phyloP scores from a whole-genome alignment of 2,329 filamentous ascomycete genomes.

The Phaeomoniella chlamydospora region DNA sequence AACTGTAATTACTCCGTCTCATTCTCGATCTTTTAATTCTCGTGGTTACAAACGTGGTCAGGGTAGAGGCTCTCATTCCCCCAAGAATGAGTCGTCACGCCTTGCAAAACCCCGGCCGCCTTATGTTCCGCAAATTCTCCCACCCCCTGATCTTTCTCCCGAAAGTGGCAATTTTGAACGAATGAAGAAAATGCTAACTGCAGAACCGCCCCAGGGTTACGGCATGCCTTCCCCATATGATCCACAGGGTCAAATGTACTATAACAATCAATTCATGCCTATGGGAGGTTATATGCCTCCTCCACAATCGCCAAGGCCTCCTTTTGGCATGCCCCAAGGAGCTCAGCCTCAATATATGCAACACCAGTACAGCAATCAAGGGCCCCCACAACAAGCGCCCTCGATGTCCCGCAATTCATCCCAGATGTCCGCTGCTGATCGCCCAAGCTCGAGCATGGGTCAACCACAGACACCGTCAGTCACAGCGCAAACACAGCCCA shows the following conservation, averaged over 20 bases:
- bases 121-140: conserved; percentile 8
- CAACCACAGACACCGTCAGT: conserved; percentile 37
- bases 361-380: conserved; percentile 33
- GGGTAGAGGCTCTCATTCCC: conserved; percentile 2
- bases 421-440: conserved; percentile 58
- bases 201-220: conserved; percentile 25
- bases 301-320: conserved; percentile 1
- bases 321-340: not conserved
- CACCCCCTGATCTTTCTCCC: conserved; percentile 45
- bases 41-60: conserved; percentile 4
- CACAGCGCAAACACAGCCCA: conserved; percentile 35
- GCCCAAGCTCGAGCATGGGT: conserved; percentile 44
- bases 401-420: conserved; percentile 74
- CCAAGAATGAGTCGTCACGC: conserved; percentile 5
- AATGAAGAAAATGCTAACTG: conserved; percentile 1
- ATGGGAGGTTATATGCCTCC: conserved; percentile 2
- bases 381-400: conserved; percentile 42
- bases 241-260: conserved; percentile 25
- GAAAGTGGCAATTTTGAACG: conserved; percentile 57
- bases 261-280: conserved; percentile 23
- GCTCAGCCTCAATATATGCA: conserved; percentile 33
- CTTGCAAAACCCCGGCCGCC: conserved; percentile 11
- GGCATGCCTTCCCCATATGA: conserved; percentile 41
- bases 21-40: not conserved
- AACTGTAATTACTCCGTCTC: not conserved